Percentiles rank a stretch among this genome's conserved stretches.
These are phyloP conservation scores for Citrus trifoliata DNA, from an alignment of 345 rosid species.

Conservation along the genomic window DNA sequence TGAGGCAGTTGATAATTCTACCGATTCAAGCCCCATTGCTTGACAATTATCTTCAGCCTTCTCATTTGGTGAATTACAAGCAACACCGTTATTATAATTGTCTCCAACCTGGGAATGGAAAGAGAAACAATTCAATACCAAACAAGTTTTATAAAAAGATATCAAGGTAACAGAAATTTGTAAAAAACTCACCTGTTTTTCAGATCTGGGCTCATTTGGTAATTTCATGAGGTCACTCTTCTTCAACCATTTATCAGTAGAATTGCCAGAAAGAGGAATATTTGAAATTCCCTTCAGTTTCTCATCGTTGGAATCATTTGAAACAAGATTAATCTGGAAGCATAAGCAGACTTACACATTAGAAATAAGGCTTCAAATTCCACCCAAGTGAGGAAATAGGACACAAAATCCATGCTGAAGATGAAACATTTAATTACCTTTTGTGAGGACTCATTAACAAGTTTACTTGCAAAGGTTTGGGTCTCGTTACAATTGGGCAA, in stretches of 20 bases:
- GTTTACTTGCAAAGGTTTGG: conserved; percentile 13
- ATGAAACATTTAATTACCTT: conserved; percentile 39
- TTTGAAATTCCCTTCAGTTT: conserved; percentile 1
- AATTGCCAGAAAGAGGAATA: conserved; percentile 9
- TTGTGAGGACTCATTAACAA: conserved; percentile 18
- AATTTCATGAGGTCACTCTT: conserved; percentile 3
- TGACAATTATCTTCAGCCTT: conserved; percentile 27
- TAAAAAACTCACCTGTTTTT: conserved; percentile 27
- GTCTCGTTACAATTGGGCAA: not conserved
- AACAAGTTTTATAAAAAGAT: not conserved
- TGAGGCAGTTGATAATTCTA: conserved; percentile 7
- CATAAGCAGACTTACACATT: conserved; percentile 9
- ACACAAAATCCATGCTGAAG: not conserved
- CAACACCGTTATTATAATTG: conserved; percentile 7
- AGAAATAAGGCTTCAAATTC: conserved; percentile 13
- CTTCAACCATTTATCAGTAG: conserved; percentile 3
- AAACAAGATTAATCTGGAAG: conserved; percentile 30
- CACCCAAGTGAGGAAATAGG: not conserved
- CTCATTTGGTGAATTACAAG: conserved; percentile 16
- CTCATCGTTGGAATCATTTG: conserved; percentile 13
- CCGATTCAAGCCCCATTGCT: conserved; percentile 15
- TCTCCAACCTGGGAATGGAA: conserved; percentile 33
- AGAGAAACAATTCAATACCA: conserved; percentile 24
- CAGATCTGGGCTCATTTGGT: conserved; percentile 16
- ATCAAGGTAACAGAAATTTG: not conserved